phyloP scores from a whole-genome alignment of 345 rosid species.

The Citrus australasica region DNA sequence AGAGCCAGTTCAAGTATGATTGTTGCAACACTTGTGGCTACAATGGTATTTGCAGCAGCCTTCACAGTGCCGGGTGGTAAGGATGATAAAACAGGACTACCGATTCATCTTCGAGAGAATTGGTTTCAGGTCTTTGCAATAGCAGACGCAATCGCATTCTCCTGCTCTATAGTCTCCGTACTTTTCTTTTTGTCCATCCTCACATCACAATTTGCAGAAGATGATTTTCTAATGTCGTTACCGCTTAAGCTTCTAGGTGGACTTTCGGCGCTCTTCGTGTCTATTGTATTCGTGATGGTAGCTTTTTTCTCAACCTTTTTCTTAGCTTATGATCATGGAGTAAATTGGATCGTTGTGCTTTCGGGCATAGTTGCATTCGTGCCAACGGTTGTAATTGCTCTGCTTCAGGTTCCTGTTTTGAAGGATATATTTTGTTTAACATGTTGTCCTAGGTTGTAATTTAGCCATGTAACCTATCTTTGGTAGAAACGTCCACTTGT shows the following conservation, averaged over 20 bases:
- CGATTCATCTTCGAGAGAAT: no score
- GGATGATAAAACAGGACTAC: no score
- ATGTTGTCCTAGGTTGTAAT: no score
- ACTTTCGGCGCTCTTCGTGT: not conserved
- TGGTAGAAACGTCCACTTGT: no score
- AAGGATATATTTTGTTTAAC: no score
- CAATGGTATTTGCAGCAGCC: no score
- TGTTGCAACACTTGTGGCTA: conserved; percentile 9
- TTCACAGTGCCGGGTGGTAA: no score
- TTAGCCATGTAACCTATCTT: no score
- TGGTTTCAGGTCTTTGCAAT: no score
- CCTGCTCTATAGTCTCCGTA: not conserved
- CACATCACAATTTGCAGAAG: not conserved
- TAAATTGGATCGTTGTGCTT: not conserved
- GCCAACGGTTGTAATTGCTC: not conserved
- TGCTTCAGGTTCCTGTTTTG: no score
- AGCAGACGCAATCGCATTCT: no score
- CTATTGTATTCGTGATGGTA: not conserved
- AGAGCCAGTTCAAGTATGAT: not conserved
- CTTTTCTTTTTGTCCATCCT: conserved; percentile 1
- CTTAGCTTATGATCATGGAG: not conserved
- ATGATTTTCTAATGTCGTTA: not conserved
- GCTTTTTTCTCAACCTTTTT: not conserved
- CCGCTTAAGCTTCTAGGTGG: not conserved
- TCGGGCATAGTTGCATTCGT: not conserved